These are phyloP conservation scores for Penicillium brevicompactum DNA, from an alignment of 2,329 filamentous ascomycete genomes.

Conservation along the genomic window DNA sequence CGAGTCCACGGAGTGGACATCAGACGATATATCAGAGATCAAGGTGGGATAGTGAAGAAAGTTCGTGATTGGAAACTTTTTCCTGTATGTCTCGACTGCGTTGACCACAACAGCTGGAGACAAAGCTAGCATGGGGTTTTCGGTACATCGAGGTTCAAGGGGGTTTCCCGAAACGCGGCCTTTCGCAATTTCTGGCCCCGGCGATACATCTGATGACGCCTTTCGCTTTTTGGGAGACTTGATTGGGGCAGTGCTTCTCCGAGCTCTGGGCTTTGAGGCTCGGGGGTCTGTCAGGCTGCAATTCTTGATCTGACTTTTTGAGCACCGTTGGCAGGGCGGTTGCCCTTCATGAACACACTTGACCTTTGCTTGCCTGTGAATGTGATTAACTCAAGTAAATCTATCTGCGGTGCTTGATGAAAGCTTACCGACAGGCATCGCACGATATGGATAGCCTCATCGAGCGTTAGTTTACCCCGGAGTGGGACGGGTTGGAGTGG, in stretches of 20 bases:
- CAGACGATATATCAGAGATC: constrained; percentile 36
- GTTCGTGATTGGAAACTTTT: constrained; percentile 40
- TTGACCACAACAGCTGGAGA: constrained; percentile 33
- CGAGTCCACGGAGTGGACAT: constrained; percentile 33
- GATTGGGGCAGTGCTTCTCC: constrained; percentile 1
- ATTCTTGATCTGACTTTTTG: constrained; percentile 22
- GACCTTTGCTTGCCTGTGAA: constrained; percentile 37
- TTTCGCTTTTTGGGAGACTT: constrained; percentile 20
- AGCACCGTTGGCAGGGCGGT: constrained; percentile 37
- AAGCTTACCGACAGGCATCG: constrained; percentile 35
- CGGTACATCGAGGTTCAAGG: constrained; percentile 2
- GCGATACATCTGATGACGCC: constrained; percentile 6
- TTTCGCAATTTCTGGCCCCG: background rate
- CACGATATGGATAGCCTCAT: constrained; percentile 42
- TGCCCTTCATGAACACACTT: constrained; percentile 39
- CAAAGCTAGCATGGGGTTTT: constrained; percentile 26
- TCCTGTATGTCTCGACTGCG: constrained; percentile 39
- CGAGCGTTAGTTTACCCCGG: constrained; percentile 2
- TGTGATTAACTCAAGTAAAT: background rate
- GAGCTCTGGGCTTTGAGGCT: constrained; percentile 14
- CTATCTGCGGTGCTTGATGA: background rate
- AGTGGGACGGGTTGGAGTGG: background rate
- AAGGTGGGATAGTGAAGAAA: constrained; percentile 41
- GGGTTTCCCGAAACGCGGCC: constrained; percentile 5
- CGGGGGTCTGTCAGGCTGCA: constrained; percentile 37